Evolutionary conservation across 805 yeast species (phyloP).

Genomic region (Monosporozyma unispora): DNA sequence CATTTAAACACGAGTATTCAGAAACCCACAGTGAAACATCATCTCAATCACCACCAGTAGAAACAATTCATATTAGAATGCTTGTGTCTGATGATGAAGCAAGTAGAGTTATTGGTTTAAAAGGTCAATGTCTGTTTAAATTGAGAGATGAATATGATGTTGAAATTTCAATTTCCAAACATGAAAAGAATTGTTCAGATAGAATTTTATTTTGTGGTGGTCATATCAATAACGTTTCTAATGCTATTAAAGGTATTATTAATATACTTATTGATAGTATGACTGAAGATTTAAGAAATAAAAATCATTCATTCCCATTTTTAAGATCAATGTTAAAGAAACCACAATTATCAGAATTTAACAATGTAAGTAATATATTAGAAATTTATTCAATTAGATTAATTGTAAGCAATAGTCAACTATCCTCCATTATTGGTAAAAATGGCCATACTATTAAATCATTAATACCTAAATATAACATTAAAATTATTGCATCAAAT

Average conservation of each 20-base stretch:
- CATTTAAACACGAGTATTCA: not conserved
- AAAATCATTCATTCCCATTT: constrained; percentile 41
- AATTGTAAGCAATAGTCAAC: constrained; percentile 70
- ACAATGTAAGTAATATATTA: constrained; percentile 8
- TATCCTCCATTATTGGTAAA: constrained; percentile 81
- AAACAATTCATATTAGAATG: constrained; percentile 29
- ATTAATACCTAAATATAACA: constrained; percentile 44
- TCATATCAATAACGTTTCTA: constrained; percentile 53
- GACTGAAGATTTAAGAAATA: constrained; percentile 31
- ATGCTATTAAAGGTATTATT: constrained; percentile 60
- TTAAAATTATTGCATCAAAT: constrained; percentile 81
- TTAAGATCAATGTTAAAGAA: constrained; percentile 19
- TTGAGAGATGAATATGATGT: constrained; percentile 66
- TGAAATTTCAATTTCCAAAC: constrained; percentile 75
- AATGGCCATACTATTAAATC: constrained; percentile 70
- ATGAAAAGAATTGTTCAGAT: constrained; percentile 69
- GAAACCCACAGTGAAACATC: constrained; percentile 1
- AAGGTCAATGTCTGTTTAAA: constrained; percentile 63
- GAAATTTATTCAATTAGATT: constrained; percentile 39
- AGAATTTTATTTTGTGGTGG: constrained; percentile 75
- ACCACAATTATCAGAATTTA: constrained; percentile 12
- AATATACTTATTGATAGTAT: constrained; percentile 30
- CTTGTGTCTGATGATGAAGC: constrained; percentile 80
- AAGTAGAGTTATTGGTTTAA: constrained; percentile 79
- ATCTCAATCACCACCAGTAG: constrained; percentile 1